These are phyloP conservation scores for Pleurotus citrinopileatus DNA, from an alignment of 768 basidiomycete species.

Conservation along the genomic window DNA sequence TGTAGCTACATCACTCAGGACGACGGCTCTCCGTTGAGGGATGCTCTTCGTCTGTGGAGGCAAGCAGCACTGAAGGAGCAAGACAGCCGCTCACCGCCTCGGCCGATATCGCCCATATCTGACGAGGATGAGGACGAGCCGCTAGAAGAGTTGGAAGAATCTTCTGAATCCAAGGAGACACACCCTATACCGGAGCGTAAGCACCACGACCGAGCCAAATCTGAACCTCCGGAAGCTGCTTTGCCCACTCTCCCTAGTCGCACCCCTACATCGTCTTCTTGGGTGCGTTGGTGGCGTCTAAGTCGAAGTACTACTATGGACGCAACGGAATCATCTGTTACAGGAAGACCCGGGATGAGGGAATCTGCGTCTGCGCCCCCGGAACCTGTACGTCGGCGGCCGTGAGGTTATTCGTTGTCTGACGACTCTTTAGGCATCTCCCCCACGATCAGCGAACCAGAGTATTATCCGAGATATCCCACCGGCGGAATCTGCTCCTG, in stretches of 20 bases:
- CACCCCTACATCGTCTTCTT: slow-evolving; percentile 61
- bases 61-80: slow-evolving; percentile 31
- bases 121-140: slow-evolving; percentile 29
- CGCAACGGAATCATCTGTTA: slow-evolving; percentile 14
- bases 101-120: slow-evolving; percentile 32
- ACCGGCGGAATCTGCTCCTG: slow-evolving; percentile 36
- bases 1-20: slow-evolving; percentile 72
- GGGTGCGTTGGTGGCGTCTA: slow-evolving; percentile 84
- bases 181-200: slow-evolving; percentile 19
- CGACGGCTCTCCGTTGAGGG: slow-evolving; percentile 74
- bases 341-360: slow-evolving; percentile 17
- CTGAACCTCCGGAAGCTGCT: slow-evolving; percentile 35
- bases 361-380: slow-evolving; percentile 26
- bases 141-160: slow-evolving; percentile 20
- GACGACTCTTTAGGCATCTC: background rate
- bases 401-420: background rate
- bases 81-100: slow-evolving; percentile 24
- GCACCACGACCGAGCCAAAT: slow-evolving; percentile 30
- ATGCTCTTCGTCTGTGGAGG: slow-evolving; percentile 72
- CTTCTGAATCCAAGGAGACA: slow-evolving; percentile 15
- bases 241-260: slow-evolving; percentile 16
- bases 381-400: slow-evolving; percentile 13
- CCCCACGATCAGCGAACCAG: slow-evolving; percentile 2
- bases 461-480: slow-evolving; percentile 16
- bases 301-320: slow-evolving; percentile 37